These are phyloP conservation scores for Xylariaceae sp. DNA, from an alignment of 2,329 filamentous ascomycete species.

Conservation along the genomic window DNA sequence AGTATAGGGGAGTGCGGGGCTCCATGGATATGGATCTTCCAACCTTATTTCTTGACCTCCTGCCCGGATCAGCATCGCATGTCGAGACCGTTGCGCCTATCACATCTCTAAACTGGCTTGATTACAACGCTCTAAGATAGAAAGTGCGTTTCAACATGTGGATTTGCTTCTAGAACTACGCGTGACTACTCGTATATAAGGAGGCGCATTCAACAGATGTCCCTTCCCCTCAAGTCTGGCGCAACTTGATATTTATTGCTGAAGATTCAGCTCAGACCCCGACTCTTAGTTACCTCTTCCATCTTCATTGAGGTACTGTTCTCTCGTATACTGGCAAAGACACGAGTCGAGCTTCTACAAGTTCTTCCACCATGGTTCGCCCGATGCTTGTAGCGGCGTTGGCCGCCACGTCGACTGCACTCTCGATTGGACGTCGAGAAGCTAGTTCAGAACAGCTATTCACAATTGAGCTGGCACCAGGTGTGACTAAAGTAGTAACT, in stretches of 20 bases:
- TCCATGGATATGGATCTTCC: conserved; percentile 1
- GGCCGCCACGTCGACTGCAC: conserved; percentile 25
- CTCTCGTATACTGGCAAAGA: neutral
- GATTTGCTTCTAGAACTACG: conserved; percentile 5
- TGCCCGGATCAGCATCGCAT: conserved; percentile 14
- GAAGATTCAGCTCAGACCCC: neutral
- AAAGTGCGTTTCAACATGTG: conserved; percentile 8
- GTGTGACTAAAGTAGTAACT: conserved; percentile 68
- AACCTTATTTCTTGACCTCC: conserved; percentile 11
- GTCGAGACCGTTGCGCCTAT: conserved; percentile 10
- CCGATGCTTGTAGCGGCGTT: conserved; percentile 26
- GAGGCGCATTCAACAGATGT: neutral
- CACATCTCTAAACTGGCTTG: neutral
- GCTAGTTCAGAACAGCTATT: conserved; percentile 23
- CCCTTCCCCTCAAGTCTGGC: neutral
- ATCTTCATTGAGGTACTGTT: neutral
- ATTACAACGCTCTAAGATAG: neutral
- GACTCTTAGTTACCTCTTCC: neutral
- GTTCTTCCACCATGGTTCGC: conserved; percentile 27
- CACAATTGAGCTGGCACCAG: conserved; percentile 65
- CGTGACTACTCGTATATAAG: conserved; percentile 3
- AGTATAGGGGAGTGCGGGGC: conserved; percentile 14
- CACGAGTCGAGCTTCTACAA: neutral
- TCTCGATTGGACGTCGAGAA: conserved; percentile 23
- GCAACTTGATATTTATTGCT: neutral